These are phyloP conservation scores for Aureobasidium sp. DNA, from an alignment of 2,329 filamentous ascomycete species.

Conservation along the genomic window DNA sequence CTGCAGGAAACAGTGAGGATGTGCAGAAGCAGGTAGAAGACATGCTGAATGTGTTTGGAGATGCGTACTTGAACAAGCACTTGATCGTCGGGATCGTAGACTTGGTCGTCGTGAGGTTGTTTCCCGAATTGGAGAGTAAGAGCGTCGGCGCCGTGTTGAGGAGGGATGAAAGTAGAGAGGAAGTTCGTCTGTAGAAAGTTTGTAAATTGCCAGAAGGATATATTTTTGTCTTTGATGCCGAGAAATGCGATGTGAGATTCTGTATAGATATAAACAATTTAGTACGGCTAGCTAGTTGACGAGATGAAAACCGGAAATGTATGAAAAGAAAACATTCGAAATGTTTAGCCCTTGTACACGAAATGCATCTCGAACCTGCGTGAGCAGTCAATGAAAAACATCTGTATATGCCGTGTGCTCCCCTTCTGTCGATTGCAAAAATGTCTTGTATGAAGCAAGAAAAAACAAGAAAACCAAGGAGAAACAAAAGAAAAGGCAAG, in stretches of 20 bases:
- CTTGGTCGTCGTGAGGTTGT: constrained; percentile 67
- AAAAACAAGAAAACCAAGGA: background rate
- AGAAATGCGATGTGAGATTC: background rate
- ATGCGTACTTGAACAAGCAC: constrained; percentile 89
- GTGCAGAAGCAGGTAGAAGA: constrained; percentile 41
- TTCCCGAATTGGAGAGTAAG: constrained; percentile 64
- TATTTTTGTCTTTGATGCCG: background rate
- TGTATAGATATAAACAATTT: background rate
- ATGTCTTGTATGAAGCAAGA: background rate
- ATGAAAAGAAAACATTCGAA: too few species aligned
- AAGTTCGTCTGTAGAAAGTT: background rate
- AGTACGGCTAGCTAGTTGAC: too few species aligned
- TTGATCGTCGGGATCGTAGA: constrained; percentile 78
- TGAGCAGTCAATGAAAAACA: background rate
- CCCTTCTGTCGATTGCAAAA: background rate
- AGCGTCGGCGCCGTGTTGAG: background rate
- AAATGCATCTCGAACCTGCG: background rate
- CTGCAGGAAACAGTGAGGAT: constrained; percentile 22
- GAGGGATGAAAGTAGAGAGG: background rate
- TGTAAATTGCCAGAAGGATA: too few species aligned
- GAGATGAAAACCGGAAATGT: too few species aligned
- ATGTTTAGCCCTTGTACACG: background rate
- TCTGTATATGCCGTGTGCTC: background rate
- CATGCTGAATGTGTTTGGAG: constrained; percentile 67
- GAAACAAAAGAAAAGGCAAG: background rate